A percentile compares a stretch with the other conserved stretches of the same genome.
phyloP scores from a whole-genome alignment of 2,329 filamentous ascomycete species.

The Exophiala sideris region DNA sequence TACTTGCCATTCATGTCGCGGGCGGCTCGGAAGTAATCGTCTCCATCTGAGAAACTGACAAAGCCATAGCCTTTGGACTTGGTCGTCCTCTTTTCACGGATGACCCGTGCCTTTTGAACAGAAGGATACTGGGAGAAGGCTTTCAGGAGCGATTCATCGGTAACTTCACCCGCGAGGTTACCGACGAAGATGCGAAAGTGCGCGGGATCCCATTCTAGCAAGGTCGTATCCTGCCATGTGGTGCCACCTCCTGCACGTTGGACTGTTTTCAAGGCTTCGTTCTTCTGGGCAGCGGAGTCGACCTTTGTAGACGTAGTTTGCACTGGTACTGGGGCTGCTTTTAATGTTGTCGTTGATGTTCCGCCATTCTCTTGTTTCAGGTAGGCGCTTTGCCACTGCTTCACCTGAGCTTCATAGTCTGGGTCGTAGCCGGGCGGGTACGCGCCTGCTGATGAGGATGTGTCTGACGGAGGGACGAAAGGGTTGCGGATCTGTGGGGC shows the following conservation, averaged over 20 bases:
- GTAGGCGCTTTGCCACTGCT: conserved; percentile 93
- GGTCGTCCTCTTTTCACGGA: conserved; percentile 91
- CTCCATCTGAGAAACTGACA: conserved; percentile 89
- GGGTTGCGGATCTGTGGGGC: conserved; percentile 69
- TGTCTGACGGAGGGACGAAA: conserved; percentile 60
- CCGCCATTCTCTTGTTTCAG: conserved; percentile 57
- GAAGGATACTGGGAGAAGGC: conserved; percentile 86
- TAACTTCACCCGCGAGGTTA: conserved; percentile 94
- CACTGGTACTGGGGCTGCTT: conserved; percentile 31
- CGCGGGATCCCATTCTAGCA: conserved; percentile 93
- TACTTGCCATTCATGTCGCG: conserved; percentile 99
- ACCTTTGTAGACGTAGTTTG: conserved; percentile 29
- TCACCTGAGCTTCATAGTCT: conserved; percentile 85
- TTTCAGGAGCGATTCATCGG: conserved; percentile 91
- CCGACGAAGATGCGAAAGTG: conserved; percentile 95
- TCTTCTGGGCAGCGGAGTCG: conserved; percentile 40
- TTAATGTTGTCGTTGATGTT: conserved; percentile 21
- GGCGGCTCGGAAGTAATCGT: conserved; percentile 93
- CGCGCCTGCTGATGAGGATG: conserved; percentile 41
- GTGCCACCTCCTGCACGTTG: conserved; percentile 84
- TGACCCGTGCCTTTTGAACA: conserved; percentile 86
- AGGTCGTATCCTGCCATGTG: conserved; percentile 81
- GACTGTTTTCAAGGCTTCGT: conserved; percentile 68
- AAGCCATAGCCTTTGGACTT: conserved; percentile 97
- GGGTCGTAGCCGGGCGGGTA: conserved; percentile 54